Conservation (phyloP, 2,329 filamentous ascomycete species). For the Aureobasidium sp. region DNA sequence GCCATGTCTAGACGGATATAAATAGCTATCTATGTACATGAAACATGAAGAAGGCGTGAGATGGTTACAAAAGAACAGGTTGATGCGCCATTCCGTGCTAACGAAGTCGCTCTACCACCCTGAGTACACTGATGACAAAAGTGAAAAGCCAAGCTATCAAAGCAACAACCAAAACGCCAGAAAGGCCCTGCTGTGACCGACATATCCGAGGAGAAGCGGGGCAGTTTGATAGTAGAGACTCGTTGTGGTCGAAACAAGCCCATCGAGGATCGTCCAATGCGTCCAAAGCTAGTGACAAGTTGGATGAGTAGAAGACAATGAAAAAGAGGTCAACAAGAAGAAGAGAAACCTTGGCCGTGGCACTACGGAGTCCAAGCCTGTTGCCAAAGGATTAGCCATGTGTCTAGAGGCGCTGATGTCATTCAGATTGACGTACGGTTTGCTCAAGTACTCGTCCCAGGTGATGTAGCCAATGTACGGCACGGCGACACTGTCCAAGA, state of each 20-base stretch:
- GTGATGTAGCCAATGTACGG: conserved; percentile 91
- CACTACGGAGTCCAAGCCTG: conserved; percentile 68
- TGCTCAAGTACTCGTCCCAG: conserved; percentile 92
- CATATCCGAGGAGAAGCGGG: conserved; percentile 45
- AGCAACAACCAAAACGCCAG: conserved; percentile 71
- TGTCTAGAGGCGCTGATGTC: too few relatives aligned
- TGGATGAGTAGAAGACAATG: conserved; percentile 94
- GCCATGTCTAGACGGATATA: background rate
- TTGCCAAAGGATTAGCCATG: conserved; percentile 14
- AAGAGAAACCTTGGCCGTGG: conserved; percentile 78
- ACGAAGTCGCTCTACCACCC: conserved; percentile 32
- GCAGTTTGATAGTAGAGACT: conserved; percentile 28
- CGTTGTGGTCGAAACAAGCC: conserved; percentile 33
- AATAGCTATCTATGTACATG: conserved; percentile 11
- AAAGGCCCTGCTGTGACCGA: conserved; percentile 60
- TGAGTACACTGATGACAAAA: conserved; percentile 65
- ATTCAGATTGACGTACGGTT: too few relatives aligned
- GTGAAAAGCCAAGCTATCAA: conserved; percentile 86
- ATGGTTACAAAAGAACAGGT: conserved; percentile 12
- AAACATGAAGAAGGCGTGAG: background rate
- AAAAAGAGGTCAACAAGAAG: conserved; percentile 91
- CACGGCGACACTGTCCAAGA: conserved; percentile 81
- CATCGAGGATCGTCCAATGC: conserved; percentile 61
- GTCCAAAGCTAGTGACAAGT: conserved; percentile 82
- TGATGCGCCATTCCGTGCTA: conserved; percentile 2